Evolutionary conservation across 805 yeast species (phyloP).

Genomic region (Metahyphopichia silvanorum): DNA sequence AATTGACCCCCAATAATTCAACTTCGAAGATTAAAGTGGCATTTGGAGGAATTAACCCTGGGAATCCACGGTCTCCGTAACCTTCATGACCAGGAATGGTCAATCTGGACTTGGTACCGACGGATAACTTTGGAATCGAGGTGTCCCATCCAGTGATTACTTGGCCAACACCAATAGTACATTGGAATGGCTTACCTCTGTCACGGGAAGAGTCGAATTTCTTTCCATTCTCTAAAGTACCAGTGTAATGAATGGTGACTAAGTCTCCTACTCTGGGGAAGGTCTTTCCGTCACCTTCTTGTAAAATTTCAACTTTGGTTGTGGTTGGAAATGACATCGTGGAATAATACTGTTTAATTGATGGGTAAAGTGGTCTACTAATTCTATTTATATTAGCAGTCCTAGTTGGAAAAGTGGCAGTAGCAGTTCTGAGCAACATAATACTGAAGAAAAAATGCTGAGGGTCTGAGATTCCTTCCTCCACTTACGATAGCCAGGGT

Average conservation of each 20-base stretch:
- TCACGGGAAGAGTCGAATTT: constrained; percentile 94
- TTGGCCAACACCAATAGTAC: constrained; percentile 92
- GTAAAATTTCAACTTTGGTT: constrained; percentile 40
- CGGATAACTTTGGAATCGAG: constrained; percentile 86
- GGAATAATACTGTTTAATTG: background rate
- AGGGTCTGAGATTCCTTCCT: too few species aligned
- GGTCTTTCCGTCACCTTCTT: constrained; percentile 77
- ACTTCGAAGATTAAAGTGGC: constrained; percentile 89
- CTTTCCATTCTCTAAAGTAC: constrained; percentile 92
- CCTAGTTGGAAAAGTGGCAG: too few species aligned
- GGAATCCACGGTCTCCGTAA: constrained; percentile 93
- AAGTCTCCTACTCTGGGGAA: constrained; percentile 86
- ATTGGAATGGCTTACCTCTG: constrained; percentile 94
- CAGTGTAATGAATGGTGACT: constrained; percentile 93
- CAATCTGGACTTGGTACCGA: constrained; percentile 89
- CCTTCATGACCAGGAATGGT: constrained; percentile 93
- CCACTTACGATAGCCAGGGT: too few species aligned
- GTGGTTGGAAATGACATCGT: constrained; percentile 39
- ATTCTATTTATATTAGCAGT: too few species aligned
- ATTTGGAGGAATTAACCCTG: constrained; percentile 94
- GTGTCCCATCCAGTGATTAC: constrained; percentile 97
- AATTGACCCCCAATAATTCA: constrained; percentile 61
- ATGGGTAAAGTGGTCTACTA: too few species aligned
- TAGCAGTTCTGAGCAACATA: too few species aligned
- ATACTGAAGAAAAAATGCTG: too few species aligned